phyloP scores from a whole-genome alignment of 176 grass and related monocot species.

The Elymus sibiricus region DNA sequence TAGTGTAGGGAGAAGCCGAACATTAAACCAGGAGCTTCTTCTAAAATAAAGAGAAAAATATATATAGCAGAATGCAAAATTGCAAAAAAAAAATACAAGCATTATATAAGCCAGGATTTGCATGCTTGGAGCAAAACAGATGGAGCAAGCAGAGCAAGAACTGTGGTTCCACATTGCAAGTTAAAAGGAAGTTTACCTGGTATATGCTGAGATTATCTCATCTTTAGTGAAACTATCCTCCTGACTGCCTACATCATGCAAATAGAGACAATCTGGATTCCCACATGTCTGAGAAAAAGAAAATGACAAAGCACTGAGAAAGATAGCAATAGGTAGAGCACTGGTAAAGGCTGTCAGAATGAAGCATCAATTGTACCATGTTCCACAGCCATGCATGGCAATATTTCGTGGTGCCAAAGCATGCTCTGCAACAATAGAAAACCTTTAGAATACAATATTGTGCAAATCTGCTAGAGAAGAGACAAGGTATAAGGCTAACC shows the following conservation, averaged over 20 bases:
- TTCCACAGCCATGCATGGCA: conserved; percentile 96
- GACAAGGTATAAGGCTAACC: conserved; percentile 47
- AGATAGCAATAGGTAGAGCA: conserved; percentile 6
- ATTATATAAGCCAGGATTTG: not conserved
- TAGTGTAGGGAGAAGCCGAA: not conserved
- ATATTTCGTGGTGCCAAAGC: conserved; percentile 99
- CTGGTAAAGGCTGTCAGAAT: conserved; percentile 13
- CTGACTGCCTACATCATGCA: conserved; percentile 92
- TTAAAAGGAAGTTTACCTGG: conserved; percentile 55
- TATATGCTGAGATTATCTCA: conserved; percentile 98
- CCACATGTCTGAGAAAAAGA: conserved; percentile 75
- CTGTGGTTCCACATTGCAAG: not conserved
- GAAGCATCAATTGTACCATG: conserved; percentile 58
- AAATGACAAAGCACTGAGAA: conserved; percentile 24
- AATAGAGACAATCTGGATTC: conserved; percentile 99
- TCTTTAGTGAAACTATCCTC: conserved; percentile 99
- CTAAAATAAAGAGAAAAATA: not conserved
- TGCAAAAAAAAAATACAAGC: not conserved
- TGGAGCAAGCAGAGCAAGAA: conserved; percentile 12
- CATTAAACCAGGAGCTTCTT: not conserved
- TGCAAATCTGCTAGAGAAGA: conserved; percentile 19
- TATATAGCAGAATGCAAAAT: not conserved
- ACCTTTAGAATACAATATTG: conserved; percentile 9
- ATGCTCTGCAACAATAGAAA: conserved; percentile 60
- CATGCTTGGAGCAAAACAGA: conserved; percentile 23